Evolutionary conservation across 2,329 filamentous ascomycete species (phyloP).

Genomic region (Penicillium sp.): DNA sequence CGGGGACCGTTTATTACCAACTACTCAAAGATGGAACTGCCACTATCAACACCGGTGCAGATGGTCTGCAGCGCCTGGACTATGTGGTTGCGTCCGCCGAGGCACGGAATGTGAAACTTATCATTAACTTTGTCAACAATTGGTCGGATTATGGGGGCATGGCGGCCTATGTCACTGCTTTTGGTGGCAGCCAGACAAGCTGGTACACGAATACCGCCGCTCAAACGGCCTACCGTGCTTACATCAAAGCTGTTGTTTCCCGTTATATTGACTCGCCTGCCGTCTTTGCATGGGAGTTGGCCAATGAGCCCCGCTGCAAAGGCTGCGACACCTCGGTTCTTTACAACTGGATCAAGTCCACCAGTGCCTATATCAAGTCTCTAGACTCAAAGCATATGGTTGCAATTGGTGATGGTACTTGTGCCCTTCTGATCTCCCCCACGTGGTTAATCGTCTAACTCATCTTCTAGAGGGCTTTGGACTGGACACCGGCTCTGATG

Average conservation of each 20-base stretch:
- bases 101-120: constrained; percentile 52
- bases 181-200: constrained; percentile 44
- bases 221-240: constrained; percentile 54
- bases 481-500: constrained; percentile 38
- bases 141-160: constrained; percentile 62
- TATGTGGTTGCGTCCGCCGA: constrained; percentile 55
- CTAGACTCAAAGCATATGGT: constrained; percentile 56
- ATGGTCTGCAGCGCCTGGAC: constrained; percentile 58
- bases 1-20: constrained; percentile 42
- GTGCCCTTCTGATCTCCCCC: not conserved
- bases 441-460: not conserved
- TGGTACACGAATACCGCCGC: constrained; percentile 52
- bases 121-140: constrained; percentile 54
- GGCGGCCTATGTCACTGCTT: constrained; percentile 49
- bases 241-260: constrained; percentile 51
- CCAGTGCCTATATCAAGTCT: constrained; percentile 55
- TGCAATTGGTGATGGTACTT: constrained; percentile 47
- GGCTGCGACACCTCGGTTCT: constrained; percentile 52
- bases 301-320: constrained; percentile 57
- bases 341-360: constrained; percentile 51
- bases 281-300: constrained; percentile 60
- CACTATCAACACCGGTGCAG: constrained; percentile 54
- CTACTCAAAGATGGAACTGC: constrained; percentile 28
- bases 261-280: constrained; percentile 52
- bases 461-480: constrained; percentile 48